A percentile compares a stretch with the other conserved stretches of the same genome.
These are phyloP conservation scores for Tympanopsis confertula DNA, from an alignment of 2,329 filamentous ascomycete genomes.

Conservation along the genomic window DNA sequence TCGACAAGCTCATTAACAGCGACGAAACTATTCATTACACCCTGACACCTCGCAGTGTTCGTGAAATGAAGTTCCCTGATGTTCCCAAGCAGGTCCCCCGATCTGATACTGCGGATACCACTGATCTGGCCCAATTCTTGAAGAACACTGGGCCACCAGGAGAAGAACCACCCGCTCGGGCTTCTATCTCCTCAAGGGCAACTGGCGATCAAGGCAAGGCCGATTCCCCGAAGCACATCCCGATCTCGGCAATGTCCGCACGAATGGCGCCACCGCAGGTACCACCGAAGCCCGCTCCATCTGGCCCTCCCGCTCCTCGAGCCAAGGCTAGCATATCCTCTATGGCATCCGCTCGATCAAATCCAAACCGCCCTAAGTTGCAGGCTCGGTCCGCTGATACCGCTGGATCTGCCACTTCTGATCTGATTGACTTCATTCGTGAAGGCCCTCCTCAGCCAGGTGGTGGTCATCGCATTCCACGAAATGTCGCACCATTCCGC, in stretches of 20 bases:
- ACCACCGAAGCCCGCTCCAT: too few relatives aligned
- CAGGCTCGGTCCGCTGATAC: constrained; percentile 36
- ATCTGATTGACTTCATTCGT: constrained; percentile 54
- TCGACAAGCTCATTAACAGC: constrained; percentile 34
- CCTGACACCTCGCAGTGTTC: constrained; percentile 31
- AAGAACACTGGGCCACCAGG: not conserved
- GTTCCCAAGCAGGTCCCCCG: not conserved
- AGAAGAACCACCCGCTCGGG: too few relatives aligned
- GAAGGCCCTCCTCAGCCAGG: constrained; percentile 39
- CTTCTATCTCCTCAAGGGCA: too few relatives aligned
- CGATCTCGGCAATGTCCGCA: too few relatives aligned
- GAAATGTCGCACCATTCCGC: constrained; percentile 44
- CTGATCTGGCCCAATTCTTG: not conserved
- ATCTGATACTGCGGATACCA: not conserved
- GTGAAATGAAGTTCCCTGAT: constrained; percentile 27
- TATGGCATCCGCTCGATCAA: too few relatives aligned
- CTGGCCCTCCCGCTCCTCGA: too few relatives aligned
- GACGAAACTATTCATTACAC: constrained; percentile 37
- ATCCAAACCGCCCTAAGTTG: too few relatives aligned
- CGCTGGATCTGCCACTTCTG: constrained; percentile 34
- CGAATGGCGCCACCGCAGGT: too few relatives aligned
- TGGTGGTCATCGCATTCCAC: constrained; percentile 39
- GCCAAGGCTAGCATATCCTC: too few relatives aligned
- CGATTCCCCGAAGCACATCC: too few relatives aligned
- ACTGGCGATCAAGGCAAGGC: too few relatives aligned